phyloP scores from a whole-genome alignment of 257 asterid species.

The Nicotiana paniculata region DNA sequence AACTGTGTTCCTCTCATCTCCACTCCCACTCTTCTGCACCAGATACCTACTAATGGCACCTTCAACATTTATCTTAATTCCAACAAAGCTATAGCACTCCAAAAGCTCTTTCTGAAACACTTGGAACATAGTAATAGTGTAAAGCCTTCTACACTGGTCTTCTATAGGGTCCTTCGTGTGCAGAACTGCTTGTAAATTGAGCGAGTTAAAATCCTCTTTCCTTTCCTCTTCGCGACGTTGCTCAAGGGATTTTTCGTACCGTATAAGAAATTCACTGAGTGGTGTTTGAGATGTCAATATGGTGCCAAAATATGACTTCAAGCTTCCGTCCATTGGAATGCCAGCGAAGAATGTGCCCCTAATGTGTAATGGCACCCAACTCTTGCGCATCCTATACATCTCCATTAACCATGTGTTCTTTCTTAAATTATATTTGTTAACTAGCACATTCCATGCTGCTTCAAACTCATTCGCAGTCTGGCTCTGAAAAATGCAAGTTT shows the following conservation, averaged over 20 bases:
- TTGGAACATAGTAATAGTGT: constrained; percentile 71
- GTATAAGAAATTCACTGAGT: constrained; percentile 46
- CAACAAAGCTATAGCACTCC: constrained; percentile 79
- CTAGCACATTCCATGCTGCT: constrained; percentile 72
- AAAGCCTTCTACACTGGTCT: constrained; percentile 83
- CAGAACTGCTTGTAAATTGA: constrained; percentile 57
- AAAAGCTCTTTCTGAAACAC: constrained; percentile 86
- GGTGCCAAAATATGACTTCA: constrained; percentile 61
- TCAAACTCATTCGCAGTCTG: constrained; percentile 73
- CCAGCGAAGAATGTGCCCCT: constrained; percentile 86
- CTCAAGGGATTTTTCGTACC: constrained; percentile 74
- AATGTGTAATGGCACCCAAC: constrained; percentile 74
- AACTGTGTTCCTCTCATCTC: constrained; percentile 83
- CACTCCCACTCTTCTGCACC: constrained; percentile 72
- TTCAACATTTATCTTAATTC: constrained; percentile 77
- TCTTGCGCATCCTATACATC: constrained; percentile 68
- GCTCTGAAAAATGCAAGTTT: constrained; percentile 67
- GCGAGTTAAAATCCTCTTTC: constrained; percentile 78
- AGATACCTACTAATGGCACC: constrained; percentile 77
- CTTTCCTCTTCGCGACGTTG: constrained; percentile 79
- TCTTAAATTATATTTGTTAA: constrained; percentile 54
- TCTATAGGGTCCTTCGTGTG: constrained; percentile 95
- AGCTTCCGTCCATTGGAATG: constrained; percentile 71
- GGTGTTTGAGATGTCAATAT: constrained; percentile 58
- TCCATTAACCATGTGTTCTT: constrained; percentile 74